phyloP scores from a whole-genome alignment of 495 filamentous ascomycete species.

The Penicillium macrosclerotiorum region DNA sequence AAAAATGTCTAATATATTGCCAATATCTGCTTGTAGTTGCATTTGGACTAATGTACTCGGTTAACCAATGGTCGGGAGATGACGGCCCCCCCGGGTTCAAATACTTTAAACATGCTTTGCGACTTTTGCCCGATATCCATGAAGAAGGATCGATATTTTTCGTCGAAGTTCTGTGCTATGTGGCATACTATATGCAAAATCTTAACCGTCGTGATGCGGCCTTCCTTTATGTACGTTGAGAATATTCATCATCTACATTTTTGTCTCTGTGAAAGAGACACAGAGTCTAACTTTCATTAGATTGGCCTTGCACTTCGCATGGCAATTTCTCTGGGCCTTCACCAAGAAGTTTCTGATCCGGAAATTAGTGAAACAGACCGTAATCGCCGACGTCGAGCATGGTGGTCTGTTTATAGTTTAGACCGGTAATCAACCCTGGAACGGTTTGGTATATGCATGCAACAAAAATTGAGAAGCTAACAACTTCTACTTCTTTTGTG shows the following conservation, averaged over 20 bases:
- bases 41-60: conserved; percentile 52
- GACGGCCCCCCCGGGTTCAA: conserved; percentile 50
- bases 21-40: conserved; percentile 46
- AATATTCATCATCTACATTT: neutral
- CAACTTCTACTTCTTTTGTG: too few species aligned
- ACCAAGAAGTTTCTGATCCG: conserved; percentile 43
- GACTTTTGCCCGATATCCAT: conserved; percentile 48
- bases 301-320: conserved; percentile 51
- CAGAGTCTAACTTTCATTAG: conserved; percentile 15
- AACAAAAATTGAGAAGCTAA: too few species aligned
- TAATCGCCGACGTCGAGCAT: conserved; percentile 47
- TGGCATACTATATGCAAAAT: conserved; percentile 54
- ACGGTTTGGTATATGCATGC: too few species aligned
- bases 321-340: conserved; percentile 51
- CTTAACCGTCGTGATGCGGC: conserved; percentile 50
- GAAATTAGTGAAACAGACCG: conserved; percentile 31
- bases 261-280: neutral
- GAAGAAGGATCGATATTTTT: conserved; percentile 51
- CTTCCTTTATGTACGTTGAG: conserved; percentile 38
- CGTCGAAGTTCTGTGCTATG: conserved; percentile 49
- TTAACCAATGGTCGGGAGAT: conserved; percentile 50
- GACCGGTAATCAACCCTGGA: conserved; percentile 31
- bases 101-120: conserved; percentile 47
- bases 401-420: conserved; percentile 54
- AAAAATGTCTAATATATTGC: conserved; percentile 36